Percentiles rank a stretch among this genome's conserved stretches.
phyloP scores from a whole-genome alignment of 768 basidiomycete genomes.

The Kwoniella dejecticola region DNA sequence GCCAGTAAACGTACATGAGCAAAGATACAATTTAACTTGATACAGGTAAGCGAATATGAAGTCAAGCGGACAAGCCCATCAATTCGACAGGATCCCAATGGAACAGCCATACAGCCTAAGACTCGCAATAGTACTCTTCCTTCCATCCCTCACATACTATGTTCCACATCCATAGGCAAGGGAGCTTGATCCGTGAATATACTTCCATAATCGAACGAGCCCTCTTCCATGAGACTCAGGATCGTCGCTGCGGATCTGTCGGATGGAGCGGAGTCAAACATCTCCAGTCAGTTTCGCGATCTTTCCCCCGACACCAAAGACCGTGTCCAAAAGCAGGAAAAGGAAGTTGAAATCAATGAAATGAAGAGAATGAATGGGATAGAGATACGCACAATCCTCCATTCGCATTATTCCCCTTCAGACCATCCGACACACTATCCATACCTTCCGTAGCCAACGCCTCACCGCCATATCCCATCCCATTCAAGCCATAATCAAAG shows the following conservation, averaged over 20 bases:
- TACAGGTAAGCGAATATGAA: too few species aligned
- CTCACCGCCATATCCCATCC: slow-evolving; percentile 39
- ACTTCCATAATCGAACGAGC: slow-evolving; percentile 51
- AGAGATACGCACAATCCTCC: slow-evolving; percentile 38
- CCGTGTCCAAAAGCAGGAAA: background rate
- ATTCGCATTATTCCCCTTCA: slow-evolving; percentile 29
- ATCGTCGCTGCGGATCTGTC: slow-evolving; percentile 54
- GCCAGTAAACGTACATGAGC: too few species aligned
- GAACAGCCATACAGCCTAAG: too few species aligned
- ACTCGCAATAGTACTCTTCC: too few species aligned
- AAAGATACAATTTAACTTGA: too few species aligned
- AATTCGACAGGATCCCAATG: too few species aligned
- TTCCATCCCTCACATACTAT: background rate
- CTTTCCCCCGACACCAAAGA: too few species aligned
- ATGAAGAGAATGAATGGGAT: background rate
- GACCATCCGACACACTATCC: slow-evolving; percentile 46
- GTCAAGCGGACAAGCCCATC: too few species aligned
- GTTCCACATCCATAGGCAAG: slow-evolving; percentile 21
- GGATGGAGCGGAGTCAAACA: background rate
- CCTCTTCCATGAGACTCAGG: slow-evolving; percentile 51
- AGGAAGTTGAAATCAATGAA: background rate
- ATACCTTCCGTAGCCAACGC: slow-evolving; percentile 42
- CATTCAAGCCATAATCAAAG: slow-evolving; percentile 34
- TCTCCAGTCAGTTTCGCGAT: background rate
- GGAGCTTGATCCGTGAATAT: slow-evolving; percentile 52